Evolutionary conservation across 768 basidiomycete species (phyloP).

Genomic region (Pisolithus microcarpus): DNA sequence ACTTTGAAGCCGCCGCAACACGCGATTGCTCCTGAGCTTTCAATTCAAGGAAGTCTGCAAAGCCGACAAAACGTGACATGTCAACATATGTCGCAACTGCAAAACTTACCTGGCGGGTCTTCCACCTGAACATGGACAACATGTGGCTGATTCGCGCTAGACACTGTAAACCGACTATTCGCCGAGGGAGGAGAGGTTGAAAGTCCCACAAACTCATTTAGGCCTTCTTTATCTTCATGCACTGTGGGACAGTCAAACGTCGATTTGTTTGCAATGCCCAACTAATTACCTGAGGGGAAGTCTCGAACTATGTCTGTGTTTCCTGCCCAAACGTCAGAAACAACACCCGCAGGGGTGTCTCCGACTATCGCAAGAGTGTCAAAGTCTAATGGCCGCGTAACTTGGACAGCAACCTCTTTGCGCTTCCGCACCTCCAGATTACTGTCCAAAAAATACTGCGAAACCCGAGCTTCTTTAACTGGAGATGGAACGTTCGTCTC

Average conservation of each 20-base stretch:
- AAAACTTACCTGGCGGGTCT: constrained; percentile 2
- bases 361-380: too few species aligned
- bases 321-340: neutral
- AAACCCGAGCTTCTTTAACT: neutral
- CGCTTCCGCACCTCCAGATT: neutral
- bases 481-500: neutral
- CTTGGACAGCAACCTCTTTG: neutral
- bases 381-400: neutral
- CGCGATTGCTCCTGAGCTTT: neutral
- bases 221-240: neutral
- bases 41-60: neutral
- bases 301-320: neutral
- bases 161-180: neutral
- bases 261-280: neutral
- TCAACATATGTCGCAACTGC: neutral
- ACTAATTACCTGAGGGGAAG: neutral
- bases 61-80: neutral
- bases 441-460: neutral
- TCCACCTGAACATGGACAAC: neutral
- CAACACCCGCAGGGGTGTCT: too few species aligned
- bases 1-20: neutral
- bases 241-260: neutral
- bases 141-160: neutral
- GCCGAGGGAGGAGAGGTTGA: neutral
- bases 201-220: neutral